A percentile compares a stretch with the other conserved stretches of the same genome.
phyloP scores from a whole-genome alignment of 768 basidiomycete species.

The Udeniomyces megalosporus region DNA sequence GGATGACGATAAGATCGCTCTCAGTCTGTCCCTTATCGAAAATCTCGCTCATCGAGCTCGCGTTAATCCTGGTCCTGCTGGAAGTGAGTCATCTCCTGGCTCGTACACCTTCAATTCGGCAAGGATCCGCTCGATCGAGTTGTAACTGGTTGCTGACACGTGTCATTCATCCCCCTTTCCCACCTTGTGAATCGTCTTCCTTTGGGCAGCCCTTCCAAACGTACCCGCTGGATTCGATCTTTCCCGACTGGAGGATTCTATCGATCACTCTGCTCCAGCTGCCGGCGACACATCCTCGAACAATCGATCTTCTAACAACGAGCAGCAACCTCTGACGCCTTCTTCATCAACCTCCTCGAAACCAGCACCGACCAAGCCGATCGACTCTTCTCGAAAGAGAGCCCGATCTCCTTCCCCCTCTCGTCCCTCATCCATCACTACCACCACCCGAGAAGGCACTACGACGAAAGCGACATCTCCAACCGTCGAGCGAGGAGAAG shows the following conservation, averaged over 20 bases:
- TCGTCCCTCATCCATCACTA: too few relatives aligned
- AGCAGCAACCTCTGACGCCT: too few relatives aligned
- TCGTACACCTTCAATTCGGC: not conserved
- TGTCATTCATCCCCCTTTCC: not conserved
- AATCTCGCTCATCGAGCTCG: constrained; percentile 5
- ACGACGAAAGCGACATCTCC: too few relatives aligned
- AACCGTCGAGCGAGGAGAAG: too few relatives aligned
- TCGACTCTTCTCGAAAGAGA: too few relatives aligned
- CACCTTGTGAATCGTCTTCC: not conserved
- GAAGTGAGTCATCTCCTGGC: not conserved
- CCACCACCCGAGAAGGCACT: too few relatives aligned
- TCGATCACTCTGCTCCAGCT: not conserved
- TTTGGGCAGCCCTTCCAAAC: not conserved
- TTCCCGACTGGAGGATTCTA: not conserved
- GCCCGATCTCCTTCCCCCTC: too few relatives aligned
- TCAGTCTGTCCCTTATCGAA: not conserved
- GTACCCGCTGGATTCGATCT: not conserved
- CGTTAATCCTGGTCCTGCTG: not conserved
- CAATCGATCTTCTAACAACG: too few relatives aligned
- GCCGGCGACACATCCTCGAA: not conserved
- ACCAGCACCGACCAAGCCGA: too few relatives aligned
- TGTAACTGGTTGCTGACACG: not conserved
- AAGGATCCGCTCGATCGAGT: not conserved
- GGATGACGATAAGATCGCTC: constrained; percentile 2
- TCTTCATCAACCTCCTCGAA: too few relatives aligned